A percentile compares a stretch with the other conserved stretches of the same genome.
Conservation (phyloP, 2,329 filamentous ascomycete genomes). For the Cladosporium sp. region DNA sequence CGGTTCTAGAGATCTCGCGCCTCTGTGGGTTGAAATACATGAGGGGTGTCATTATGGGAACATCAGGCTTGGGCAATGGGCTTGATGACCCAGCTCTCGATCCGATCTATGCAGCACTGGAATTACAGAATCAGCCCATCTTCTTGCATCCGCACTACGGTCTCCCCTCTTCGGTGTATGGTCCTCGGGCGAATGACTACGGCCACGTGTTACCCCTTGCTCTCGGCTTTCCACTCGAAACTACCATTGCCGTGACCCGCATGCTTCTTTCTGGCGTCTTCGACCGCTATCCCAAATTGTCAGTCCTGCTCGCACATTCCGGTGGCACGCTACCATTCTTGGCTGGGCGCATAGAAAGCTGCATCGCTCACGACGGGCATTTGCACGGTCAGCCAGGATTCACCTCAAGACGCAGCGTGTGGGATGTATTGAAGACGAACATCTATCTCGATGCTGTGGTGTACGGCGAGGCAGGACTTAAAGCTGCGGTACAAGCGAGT, state of each 20-base stretch:
- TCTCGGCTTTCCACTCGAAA: constrained; percentile 86
- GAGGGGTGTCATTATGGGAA: constrained; percentile 84
- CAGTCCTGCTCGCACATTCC: constrained; percentile 79
- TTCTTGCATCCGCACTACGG: constrained; percentile 94
- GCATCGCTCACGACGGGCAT: constrained; percentile 76
- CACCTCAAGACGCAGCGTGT: constrained; percentile 54
- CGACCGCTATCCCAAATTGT: constrained; percentile 65
- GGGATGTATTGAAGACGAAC: constrained; percentile 67
- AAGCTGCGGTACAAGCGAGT: constrained; percentile 63
- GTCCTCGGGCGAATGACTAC: constrained; percentile 67
- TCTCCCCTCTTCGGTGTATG: constrained; percentile 74
- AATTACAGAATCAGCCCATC: constrained; percentile 60
- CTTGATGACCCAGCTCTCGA: constrained; percentile 73
- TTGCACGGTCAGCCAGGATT: constrained; percentile 61
- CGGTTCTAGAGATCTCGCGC: constrained; percentile 62
- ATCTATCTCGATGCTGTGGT: constrained; percentile 85
- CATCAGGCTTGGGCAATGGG: constrained; percentile 71
- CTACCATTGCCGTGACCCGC: constrained; percentile 80
- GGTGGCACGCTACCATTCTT: constrained; percentile 86
- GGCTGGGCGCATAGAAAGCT: constrained; percentile 83
- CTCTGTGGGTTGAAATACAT: constrained; percentile 62
- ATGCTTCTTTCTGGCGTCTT: constrained; percentile 88
- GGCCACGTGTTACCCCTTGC: constrained; percentile 84
- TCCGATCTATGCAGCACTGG: constrained; percentile 66
- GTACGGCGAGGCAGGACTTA: constrained; percentile 70